Evolutionary conservation across 2,329 filamentous ascomycete genomes (phyloP), one percentile per base, ranked within the genome.

Genomic region (Xylariales sp.): DNA sequence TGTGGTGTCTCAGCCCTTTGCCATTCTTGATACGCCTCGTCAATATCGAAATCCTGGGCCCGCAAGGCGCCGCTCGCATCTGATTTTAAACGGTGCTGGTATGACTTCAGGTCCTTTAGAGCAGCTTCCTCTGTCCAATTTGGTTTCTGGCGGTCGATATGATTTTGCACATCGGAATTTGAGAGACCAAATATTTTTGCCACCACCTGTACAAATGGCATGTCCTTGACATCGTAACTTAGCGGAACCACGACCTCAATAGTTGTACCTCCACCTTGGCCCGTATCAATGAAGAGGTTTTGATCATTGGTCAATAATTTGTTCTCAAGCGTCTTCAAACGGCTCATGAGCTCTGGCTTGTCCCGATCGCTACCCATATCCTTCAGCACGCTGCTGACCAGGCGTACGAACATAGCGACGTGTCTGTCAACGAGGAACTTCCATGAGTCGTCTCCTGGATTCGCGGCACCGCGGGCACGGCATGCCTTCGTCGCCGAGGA

Each of bases 281-380:
- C 73, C 36, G 75, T 73, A 51, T 76, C 74, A 14, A 82, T 73
- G 34, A 81, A 80, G 38, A 98, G 73, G 59, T 97, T 89, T 63
- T 95, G 88, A 55, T 97, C 91, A 61, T 96, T 93, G 38, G 88
- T 86, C 49, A 98, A 75, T 42, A 98, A 76, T 68, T 97, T 97
- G 60, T 84, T 94, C 65, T 98, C 93, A 53, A 98, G 75, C 10
- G 83, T 88, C 31, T 79, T 76, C 44, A 98, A 70, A 47, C 88
- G 80, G 49, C 75, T 79, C 60, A 88, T 83, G 43, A 98, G 75
- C 60, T 98, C 91, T 5, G 88, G 85, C 48, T 86, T 80, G 58
- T 95, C 88, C 58, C 84, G 84, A 47, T 86, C 82, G 74, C 88
- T 90, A 51, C 91, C 88, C 51, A 93, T 80, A 51, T 89, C 85